Base-by-base conservation (phyloP, 2,329 filamentous ascomycete species). In the Colletotrichum camelliae region DNA sequence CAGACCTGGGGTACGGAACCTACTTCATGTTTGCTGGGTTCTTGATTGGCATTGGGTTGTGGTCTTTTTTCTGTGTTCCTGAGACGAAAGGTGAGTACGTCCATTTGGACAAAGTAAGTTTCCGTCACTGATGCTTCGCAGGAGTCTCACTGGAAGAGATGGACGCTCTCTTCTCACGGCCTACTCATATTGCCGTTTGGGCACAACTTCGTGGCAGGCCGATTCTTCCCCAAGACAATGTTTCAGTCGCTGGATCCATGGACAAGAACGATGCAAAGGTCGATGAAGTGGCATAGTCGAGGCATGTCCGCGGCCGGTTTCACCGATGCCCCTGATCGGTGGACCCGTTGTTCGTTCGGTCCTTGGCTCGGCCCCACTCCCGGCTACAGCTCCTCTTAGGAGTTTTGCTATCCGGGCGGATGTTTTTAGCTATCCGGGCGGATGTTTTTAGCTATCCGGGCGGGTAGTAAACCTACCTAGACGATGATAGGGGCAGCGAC, bases 1-100 rank as follows among this genome's bases (percentile, higher is more conserved):
- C 81, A 3, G 79, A 80, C 12, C 80, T 87, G 1, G 83, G 84
- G 2, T 90, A 88, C 77, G 89, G 89, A 15, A 88, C 88, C 1
- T 90, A 89, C 79, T 87, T 90, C 72, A 87, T 90, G 81, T 90
- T 90, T 75, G 88, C 86, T 3, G 82, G 85, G 0, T 82, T 88
- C 37, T 86, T 88, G 67, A 81, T 89, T 13, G 75, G 83, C 31
- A 86, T 88, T 75, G 83, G 87, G 13, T 79, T 88, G 61, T 90
- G 87, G 80, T 84, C 87, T 3, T 86, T 85, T 70, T 88, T 89
- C 81, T 87, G 87, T 64, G 82, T 90, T 1, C 88, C 88, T 2
- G 88, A 90, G 78, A 90, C 88, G 4, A 90, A 88, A 80, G 88
- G 88, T 74, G 1, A 33, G 60, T 24, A 6, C 24, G 5, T 15